phyloP scores from a whole-genome alignment of 805 yeast genomes.

The Blastobotrys americana region DNA sequence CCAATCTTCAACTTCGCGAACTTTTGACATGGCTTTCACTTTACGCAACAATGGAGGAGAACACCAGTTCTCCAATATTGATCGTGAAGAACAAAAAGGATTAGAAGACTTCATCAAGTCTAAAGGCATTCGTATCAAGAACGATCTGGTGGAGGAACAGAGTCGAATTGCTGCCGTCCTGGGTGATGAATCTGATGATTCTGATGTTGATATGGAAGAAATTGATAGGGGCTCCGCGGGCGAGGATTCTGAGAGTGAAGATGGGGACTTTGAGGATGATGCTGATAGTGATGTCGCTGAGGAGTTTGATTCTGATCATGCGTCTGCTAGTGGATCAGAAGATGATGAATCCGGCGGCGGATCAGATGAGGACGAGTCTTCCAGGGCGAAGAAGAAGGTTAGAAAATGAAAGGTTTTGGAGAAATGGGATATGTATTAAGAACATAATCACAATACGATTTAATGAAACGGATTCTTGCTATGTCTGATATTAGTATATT shows the following conservation, averaged over 20 bases:
- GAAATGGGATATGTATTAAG: conserved; percentile 12
- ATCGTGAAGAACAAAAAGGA: conserved; percentile 77
- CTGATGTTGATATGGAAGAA: conserved; percentile 37
- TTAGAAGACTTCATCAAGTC: conserved; percentile 70
- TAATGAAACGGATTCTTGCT: background rate
- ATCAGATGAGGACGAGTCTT: conserved; percentile 20
- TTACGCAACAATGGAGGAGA: conserved; percentile 59
- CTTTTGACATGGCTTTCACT: conserved; percentile 82
- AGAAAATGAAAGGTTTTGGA: conserved; percentile 8
- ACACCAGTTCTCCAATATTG: conserved; percentile 82
- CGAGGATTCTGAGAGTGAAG: conserved; percentile 60
- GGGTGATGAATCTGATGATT: conserved; percentile 49
- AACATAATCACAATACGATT: conserved; percentile 1
- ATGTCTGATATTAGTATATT: background rate
- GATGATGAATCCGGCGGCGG: conserved; percentile 21
- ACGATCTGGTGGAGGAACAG: conserved; percentile 85
- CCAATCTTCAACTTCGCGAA: conserved; percentile 68
- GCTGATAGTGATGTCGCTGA: conserved; percentile 68
- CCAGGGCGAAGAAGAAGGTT: conserved; percentile 12
- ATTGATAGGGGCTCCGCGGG: conserved; percentile 67
- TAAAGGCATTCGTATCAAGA: conserved; percentile 72
- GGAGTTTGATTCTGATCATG: conserved; percentile 70
- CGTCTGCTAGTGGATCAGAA: conserved; percentile 25
- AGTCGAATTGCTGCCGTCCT: conserved; percentile 70
- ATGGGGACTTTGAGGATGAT: conserved; percentile 72